These are phyloP conservation scores for Nemania sp. DNA, from an alignment of 2,329 filamentous ascomycete species.

Conservation along the genomic window DNA sequence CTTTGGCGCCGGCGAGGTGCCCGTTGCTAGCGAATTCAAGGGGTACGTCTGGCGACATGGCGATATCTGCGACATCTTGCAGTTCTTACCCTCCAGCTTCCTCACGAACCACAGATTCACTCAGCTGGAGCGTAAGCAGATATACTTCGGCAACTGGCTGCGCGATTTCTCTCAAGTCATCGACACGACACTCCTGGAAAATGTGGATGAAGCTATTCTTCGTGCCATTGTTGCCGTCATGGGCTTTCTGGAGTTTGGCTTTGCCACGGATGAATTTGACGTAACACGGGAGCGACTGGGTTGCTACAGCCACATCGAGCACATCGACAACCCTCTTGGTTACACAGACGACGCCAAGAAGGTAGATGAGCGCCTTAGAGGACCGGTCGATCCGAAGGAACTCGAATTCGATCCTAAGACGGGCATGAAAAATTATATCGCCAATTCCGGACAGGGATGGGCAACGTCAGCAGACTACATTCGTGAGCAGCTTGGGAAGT, in stretches of 20 bases:
- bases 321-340: slow-evolving; percentile 53
- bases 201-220: slow-evolving; percentile 56
- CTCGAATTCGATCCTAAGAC: slow-evolving; percentile 38
- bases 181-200: slow-evolving; percentile 56
- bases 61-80: slow-evolving; percentile 45
- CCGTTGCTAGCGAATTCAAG: slow-evolving; percentile 44
- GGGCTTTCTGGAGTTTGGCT: slow-evolving; percentile 59
- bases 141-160: slow-evolving; percentile 50
- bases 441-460: slow-evolving; percentile 35
- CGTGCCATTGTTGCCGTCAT: slow-evolving; percentile 58
- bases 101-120: slow-evolving; percentile 45
- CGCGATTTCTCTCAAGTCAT: slow-evolving; percentile 59
- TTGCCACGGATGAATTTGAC: slow-evolving; percentile 59
- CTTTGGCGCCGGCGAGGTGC: slow-evolving; percentile 46
- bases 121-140: slow-evolving; percentile 42
- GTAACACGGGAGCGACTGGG: slow-evolving; percentile 57
- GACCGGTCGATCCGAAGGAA: slow-evolving; percentile 36
- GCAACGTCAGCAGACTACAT: slow-evolving; percentile 38
- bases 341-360: slow-evolving; percentile 37
- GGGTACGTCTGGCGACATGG: slow-evolving; percentile 48
- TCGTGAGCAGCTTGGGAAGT: slow-evolving; percentile 32
- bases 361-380: slow-evolving; percentile 36
- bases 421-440: slow-evolving; percentile 42
- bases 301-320: slow-evolving; percentile 54
- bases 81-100: slow-evolving; percentile 44